Evolutionary conservation across 1,284 basidiomycete genomes (phyloP).

Genomic region (Phellopilus nigrolimitatus): DNA sequence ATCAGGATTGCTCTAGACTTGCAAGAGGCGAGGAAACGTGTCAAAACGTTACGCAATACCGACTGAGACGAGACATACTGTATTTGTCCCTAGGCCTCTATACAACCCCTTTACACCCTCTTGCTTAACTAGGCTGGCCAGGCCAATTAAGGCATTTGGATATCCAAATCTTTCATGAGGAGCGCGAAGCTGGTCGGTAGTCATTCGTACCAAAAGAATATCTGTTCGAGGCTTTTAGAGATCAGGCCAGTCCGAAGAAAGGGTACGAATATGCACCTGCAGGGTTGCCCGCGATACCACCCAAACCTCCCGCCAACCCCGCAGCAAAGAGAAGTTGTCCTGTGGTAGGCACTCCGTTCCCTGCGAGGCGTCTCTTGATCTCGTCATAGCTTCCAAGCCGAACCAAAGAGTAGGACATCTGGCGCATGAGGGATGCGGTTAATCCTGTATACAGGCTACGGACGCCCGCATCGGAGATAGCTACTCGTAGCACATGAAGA

Average conservation of each 20-base stretch:
- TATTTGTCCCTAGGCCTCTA: constrained; percentile 79
- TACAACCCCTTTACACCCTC: constrained; percentile 71
- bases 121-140: constrained; percentile 56
- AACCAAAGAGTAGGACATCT: constrained; percentile 90
- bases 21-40: not conserved
- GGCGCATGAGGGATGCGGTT: constrained; percentile 79
- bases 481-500: constrained; percentile 49
- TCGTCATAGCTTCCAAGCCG: constrained; percentile 84
- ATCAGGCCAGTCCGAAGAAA: constrained; percentile 6
- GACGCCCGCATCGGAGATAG: constrained; percentile 58
- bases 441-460: constrained; percentile 79
- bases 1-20: constrained; percentile 77
- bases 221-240: constrained; percentile 33
- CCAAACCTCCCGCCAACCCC: constrained; percentile 70
- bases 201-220: constrained; percentile 83
- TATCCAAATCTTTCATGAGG: constrained; percentile 74
- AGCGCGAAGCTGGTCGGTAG: constrained; percentile 74
- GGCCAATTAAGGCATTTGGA: constrained; percentile 68
- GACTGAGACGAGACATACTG: constrained; percentile 43
- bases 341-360: constrained; percentile 36
- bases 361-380: constrained; percentile 51
- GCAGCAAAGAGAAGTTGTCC: constrained; percentile 58
- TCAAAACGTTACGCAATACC: constrained; percentile 8
- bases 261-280: constrained; percentile 45
- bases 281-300: constrained; percentile 77